Percentiles rank a stretch among this genome's conserved stretches.
Conservation (phyloP, 345 rosid species). For the Adansonia digitata region DNA sequence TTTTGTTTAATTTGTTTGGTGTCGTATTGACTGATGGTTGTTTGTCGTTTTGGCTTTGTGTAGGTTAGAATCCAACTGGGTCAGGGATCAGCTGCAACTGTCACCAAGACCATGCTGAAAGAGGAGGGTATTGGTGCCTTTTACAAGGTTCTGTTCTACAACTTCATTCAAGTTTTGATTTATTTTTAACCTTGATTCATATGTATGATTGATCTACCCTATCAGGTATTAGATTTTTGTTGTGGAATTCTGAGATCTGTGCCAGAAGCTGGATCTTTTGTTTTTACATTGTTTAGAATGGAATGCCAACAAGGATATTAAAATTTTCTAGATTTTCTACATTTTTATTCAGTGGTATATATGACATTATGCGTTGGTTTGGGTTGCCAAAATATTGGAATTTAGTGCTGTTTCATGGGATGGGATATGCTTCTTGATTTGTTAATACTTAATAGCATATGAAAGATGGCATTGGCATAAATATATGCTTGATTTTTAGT, state of each 20-base stretch:
- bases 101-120: not conserved
- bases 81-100: not conserved
- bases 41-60: no score
- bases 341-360: not conserved
- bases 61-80: not conserved
- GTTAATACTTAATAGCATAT: not conserved
- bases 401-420: slow-evolving; percentile 1
- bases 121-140: not conserved
- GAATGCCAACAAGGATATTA: not conserved
- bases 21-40: not conserved
- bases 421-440: not conserved
- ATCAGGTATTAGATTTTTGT: not conserved
- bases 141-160: not conserved
- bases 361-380: not conserved
- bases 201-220: not conserved
- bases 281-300: not conserved
- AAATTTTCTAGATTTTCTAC: not conserved
- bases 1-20: no score
- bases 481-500: not conserved
- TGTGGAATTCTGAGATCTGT: not conserved
- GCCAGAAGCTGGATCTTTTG: not conserved
- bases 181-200: no score
- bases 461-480: not conserved
- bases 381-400: not conserved
- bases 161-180: not conserved